Percentiles rank a stretch among this genome's conserved stretches.
Conservation (phyloP, 169 alveolate species). For the Cryptosporidium baileyi region DNA sequence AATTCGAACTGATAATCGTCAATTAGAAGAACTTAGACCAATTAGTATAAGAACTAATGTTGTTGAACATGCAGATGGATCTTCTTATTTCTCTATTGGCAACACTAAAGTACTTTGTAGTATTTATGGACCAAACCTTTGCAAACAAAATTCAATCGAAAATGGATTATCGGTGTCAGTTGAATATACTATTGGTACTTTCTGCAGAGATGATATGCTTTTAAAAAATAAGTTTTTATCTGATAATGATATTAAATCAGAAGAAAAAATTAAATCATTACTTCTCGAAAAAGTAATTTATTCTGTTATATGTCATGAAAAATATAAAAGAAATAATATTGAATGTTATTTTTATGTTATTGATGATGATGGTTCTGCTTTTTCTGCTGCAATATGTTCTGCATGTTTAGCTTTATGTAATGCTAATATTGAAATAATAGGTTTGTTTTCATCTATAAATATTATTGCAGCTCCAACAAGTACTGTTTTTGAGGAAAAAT, state of each 20-base stretch:
- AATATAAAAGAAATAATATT: conserved; percentile 41
- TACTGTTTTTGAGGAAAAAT: not conserved
- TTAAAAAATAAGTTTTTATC: not conserved
- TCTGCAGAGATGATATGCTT: conserved; percentile 20
- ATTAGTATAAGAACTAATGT: conserved; percentile 28
- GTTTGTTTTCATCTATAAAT: conserved; percentile 48
- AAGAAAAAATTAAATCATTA: conserved; percentile 30
- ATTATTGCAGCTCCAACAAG: conserved; percentile 16
- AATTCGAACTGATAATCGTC: conserved; percentile 31
- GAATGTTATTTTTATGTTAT: conserved; percentile 59
- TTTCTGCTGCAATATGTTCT: conserved; percentile 53
- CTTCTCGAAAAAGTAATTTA: conserved; percentile 37
- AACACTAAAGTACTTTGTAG: conserved; percentile 34
- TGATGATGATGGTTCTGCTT: conserved; percentile 66
- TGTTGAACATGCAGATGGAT: conserved; percentile 49
- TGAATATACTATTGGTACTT: conserved; percentile 38
- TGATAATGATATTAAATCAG: conserved; percentile 14
- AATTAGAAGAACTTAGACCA: conserved; percentile 45
- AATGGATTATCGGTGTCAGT: conserved; percentile 50
- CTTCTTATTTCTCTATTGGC: conserved; percentile 63
- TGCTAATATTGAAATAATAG: conserved; percentile 59
- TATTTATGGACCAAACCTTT: conserved; percentile 48
- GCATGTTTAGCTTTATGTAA: conserved; percentile 37
- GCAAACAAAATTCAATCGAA: conserved; percentile 17
- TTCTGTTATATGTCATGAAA: conserved; percentile 54